These are phyloP conservation scores for Simplicillium sp. DNA, from an alignment of 2,329 filamentous ascomycete species.

Conservation along the genomic window DNA sequence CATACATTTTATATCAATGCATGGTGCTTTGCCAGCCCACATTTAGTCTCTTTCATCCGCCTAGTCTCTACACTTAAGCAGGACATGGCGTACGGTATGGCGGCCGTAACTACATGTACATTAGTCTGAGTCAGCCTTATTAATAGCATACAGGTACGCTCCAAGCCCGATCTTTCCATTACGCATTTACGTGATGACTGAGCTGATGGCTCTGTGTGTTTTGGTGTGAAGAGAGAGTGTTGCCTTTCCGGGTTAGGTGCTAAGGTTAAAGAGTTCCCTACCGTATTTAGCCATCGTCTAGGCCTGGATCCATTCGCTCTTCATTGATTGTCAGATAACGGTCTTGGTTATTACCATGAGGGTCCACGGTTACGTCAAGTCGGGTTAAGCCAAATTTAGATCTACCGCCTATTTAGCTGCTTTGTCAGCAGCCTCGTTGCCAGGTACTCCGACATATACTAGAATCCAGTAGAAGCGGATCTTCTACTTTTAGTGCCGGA, in stretches of 20 bases:
- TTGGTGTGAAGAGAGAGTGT: slow-evolving; percentile 7
- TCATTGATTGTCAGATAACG: slow-evolving; percentile 7
- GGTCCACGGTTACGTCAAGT: slow-evolving; percentile 1
- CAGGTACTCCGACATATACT: slow-evolving; percentile 10
- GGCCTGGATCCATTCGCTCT: slow-evolving; percentile 5
- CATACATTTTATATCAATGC: slow-evolving; percentile 18
- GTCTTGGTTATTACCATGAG: slow-evolving; percentile 8
- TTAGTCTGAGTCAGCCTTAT: slow-evolving; percentile 17
- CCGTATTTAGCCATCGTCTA: slow-evolving; percentile 4
- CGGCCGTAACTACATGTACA: slow-evolving; percentile 14
- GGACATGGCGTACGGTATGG: slow-evolving; percentile 17
- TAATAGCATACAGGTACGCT: slow-evolving; percentile 17
- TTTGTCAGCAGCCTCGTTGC: slow-evolving; percentile 13
- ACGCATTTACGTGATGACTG: slow-evolving; percentile 14
- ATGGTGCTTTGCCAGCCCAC: slow-evolving; percentile 11
- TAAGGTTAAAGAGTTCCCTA: slow-evolving; percentile 6
- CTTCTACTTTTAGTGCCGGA: slow-evolving; percentile 4
- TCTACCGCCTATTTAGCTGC: slow-evolving; percentile 29
- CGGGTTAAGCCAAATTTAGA: background rate
- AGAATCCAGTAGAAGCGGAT: slow-evolving; percentile 11
- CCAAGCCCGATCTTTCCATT: slow-evolving; percentile 16
- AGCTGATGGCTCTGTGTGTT: slow-evolving; percentile 13
- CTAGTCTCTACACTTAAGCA: slow-evolving; percentile 19
- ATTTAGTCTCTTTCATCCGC: slow-evolving; percentile 15
- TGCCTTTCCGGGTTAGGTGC: slow-evolving; percentile 4